Evolutionary conservation across 2,329 filamentous ascomycete genomes (phyloP), one percentile per base, ranked within the genome.

Genomic region (Trichoderma afroharzianum): DNA sequence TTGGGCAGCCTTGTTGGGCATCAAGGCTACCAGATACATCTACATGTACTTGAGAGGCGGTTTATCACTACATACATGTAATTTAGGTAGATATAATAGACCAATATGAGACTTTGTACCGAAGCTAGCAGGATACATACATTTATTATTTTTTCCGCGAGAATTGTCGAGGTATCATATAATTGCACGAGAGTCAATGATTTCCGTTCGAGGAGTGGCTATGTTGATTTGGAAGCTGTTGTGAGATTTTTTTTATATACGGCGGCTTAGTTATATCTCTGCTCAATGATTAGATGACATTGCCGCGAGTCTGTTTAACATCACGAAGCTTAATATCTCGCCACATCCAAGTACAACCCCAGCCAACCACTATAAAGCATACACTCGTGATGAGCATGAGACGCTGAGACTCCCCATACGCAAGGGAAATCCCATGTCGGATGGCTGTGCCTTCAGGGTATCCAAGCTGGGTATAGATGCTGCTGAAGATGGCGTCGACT

Each of bases 391-490:
- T 84, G 64, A 87, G 78, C 85, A 88, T 87, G 53, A 82, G 79
- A 18, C 81, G 80, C 79, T 88, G 87, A 0, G 86, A 82, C 62
- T 87, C 84, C 1, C 82, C 85, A 74, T 93, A 93, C 0, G 90
- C 88, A 18, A 81, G 79, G 64, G 89, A 86, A 72, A 93, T 91
- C 0, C 85, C 89, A 9, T 82, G 77, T 6, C 90, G 80, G 18
- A 83, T 85, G 0, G 84, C 81, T 4, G 80, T 85, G 1, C 88
- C 88, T 32, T 83, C 75, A 0, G 82, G 79, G 76, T 89, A 91
- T 24, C 79, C 79, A 4, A 89, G 78, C 74, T 92, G 91, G 3
- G 81, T 82, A 73, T 88, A 88, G 53, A 84, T 76, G 61, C 74
- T 76, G 36, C 84, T 82, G 73, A 90, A 90, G 67, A 82, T 81